These are phyloP conservation scores for Dichotomopilus funicola DNA, from an alignment of 2,329 filamentous ascomycete species.

Conservation along the genomic window DNA sequence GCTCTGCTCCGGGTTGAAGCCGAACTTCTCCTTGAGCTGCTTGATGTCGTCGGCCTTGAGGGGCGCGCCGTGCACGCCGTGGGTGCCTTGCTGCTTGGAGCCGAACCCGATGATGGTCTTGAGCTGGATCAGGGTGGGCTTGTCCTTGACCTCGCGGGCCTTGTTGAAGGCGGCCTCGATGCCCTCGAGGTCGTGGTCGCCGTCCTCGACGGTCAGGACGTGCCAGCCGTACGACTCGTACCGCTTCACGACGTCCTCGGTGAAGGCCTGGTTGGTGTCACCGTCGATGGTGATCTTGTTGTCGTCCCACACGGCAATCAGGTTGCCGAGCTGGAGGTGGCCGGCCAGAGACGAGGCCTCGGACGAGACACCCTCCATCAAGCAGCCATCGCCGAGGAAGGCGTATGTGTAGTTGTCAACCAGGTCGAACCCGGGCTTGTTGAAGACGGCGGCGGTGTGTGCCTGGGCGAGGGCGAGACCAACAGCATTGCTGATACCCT, in stretches of 20 bases:
- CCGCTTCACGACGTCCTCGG: slow-evolving; percentile 89
- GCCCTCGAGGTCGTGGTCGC: slow-evolving; percentile 77
- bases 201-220: slow-evolving; percentile 73
- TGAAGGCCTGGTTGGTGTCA: slow-evolving; percentile 93
- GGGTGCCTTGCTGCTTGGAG: slow-evolving; percentile 86
- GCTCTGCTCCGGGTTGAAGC: slow-evolving; percentile 88
- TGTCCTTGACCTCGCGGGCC: slow-evolving; percentile 83
- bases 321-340: slow-evolving; percentile 94
- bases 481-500: slow-evolving; percentile 95
- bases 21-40: slow-evolving; percentile 90
- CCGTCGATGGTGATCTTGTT: slow-evolving; percentile 96
- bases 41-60: slow-evolving; percentile 92
- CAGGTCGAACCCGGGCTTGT: slow-evolving; percentile 89
- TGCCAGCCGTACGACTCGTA: slow-evolving; percentile 99
- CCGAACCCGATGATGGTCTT: slow-evolving; percentile 97
- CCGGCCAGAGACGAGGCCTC: slow-evolving; percentile 90
- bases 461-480: slow-evolving; percentile 95
- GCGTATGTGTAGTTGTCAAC: slow-evolving; percentile 95
- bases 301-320: slow-evolving; percentile 96
- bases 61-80: slow-evolving; percentile 91
- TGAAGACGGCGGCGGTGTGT: slow-evolving; percentile 85
- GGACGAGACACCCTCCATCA: slow-evolving; percentile 95
- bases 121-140: slow-evolving; percentile 94
- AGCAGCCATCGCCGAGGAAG: slow-evolving; percentile 97
- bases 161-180: slow-evolving; percentile 86